A percentile compares a stretch with the other conserved stretches of the same genome.
These are phyloP conservation scores for Trichoderma oligosporum DNA, from an alignment of 2,329 filamentous ascomycete species.

Conservation along the genomic window DNA sequence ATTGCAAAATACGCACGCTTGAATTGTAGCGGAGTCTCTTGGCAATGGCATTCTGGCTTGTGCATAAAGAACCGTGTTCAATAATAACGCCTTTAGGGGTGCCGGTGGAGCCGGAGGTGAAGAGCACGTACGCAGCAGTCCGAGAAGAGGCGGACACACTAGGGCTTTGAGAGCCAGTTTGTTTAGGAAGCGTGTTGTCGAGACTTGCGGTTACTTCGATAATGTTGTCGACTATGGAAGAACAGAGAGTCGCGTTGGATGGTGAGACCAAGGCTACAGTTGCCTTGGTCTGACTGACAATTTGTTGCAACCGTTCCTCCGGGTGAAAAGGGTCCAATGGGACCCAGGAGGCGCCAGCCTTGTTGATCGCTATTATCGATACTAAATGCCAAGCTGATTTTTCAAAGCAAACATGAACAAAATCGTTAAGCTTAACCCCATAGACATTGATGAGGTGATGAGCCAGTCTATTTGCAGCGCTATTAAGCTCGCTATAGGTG, in stretches of 20 bases:
- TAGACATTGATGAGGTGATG: neutral
- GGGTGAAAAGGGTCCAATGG: slow-evolving; percentile 8
- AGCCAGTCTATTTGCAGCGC: neutral
- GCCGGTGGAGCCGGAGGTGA: slow-evolving; percentile 12
- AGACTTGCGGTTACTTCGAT: neutral
- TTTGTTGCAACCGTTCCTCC: neutral
- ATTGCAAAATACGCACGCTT: slow-evolving; percentile 6
- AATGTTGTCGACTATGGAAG: neutral
- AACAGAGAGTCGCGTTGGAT: neutral
- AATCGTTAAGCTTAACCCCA: neutral
- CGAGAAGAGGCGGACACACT: neutral
- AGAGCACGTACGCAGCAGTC: slow-evolving; percentile 10
- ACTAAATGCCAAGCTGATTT: slow-evolving; percentile 10
- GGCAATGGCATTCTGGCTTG: neutral
- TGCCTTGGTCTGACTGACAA: slow-evolving; percentile 3
- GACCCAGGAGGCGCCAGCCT: slow-evolving; percentile 12
- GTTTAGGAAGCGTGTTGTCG: neutral
- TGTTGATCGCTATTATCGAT: slow-evolving; percentile 10
- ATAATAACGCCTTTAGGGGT: slow-evolving; percentile 7
- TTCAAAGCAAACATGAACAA: slow-evolving; percentile 9
- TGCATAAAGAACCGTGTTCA: slow-evolving; percentile 1
- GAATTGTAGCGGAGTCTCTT: neutral
- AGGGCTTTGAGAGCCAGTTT: neutral
- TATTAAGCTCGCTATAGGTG: slow-evolving; percentile 2
- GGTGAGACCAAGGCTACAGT: neutral